These are phyloP conservation scores for Phytopythium montanum DNA, from an alignment of 352 stramenopile species.

Conservation along the genomic window DNA sequence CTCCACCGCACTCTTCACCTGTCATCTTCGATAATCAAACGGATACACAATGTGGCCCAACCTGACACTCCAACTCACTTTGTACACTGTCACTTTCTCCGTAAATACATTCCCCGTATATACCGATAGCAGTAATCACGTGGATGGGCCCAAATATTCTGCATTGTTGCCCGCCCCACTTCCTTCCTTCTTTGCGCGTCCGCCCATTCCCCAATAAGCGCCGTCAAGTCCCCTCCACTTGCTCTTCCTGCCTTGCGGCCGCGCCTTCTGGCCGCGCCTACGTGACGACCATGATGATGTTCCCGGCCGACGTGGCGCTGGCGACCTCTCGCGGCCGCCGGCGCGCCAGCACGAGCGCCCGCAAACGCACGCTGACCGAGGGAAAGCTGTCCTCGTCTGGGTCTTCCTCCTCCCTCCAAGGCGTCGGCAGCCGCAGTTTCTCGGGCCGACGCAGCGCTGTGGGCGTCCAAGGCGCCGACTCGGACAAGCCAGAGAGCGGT, in stretches of 20 bases:
- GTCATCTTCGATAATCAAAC: background rate
- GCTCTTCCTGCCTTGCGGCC: no score
- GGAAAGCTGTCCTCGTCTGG: background rate
- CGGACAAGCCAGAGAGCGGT: conserved; percentile 7
- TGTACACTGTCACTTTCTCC: background rate
- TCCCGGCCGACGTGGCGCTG: conserved; percentile 26
- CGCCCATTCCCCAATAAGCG: background rate
- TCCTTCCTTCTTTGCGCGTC: background rate
- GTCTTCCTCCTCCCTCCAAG: background rate
- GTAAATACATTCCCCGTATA: background rate
- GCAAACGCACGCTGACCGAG: conserved; percentile 24
- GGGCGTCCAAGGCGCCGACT: conserved; percentile 22
- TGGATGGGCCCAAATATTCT: background rate
- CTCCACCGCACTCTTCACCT: conserved; percentile 2
- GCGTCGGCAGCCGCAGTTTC: conserved; percentile 11
- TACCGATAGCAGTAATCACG: background rate
- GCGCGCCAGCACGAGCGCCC: conserved; percentile 19
- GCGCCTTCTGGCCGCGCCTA: background rate
- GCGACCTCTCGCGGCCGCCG: conserved; percentile 17
- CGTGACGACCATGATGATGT: conserved; percentile 21
- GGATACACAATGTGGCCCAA: background rate
- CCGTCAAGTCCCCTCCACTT: background rate
- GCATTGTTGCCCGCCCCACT: background rate
- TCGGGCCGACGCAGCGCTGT: conserved; percentile 18
- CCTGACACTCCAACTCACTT: background rate